phyloP scores from a whole-genome alignment of 2,329 filamentous ascomycete species.

The Arachnopeziza araneosa region DNA sequence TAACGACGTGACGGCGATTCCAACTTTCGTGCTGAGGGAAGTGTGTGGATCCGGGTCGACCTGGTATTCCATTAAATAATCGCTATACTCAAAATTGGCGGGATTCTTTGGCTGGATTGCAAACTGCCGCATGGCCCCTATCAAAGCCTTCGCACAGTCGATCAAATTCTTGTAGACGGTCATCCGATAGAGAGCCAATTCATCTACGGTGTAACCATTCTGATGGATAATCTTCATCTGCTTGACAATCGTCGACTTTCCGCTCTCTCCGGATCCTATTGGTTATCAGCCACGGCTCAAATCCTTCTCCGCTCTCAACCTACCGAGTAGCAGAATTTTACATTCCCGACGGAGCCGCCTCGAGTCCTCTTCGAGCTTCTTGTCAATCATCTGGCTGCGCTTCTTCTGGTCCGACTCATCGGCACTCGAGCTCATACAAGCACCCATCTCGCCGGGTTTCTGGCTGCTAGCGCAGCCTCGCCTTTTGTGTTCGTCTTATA shows the following conservation, averaged over 20 bases:
- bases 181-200: slow-evolving; percentile 87
- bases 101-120: slow-evolving; percentile 71
- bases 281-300: slow-evolving; percentile 17
- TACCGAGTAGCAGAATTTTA: slow-evolving; percentile 96
- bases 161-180: slow-evolving; percentile 98
- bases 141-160: slow-evolving; percentile 91
- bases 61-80: slow-evolving; percentile 80
- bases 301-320: slow-evolving; percentile 27
- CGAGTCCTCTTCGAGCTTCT: slow-evolving; percentile 88
- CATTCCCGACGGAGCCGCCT: slow-evolving; percentile 91
- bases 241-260: slow-evolving; percentile 98
- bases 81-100: slow-evolving; percentile 66
- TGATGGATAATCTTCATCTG: slow-evolving; percentile 99
- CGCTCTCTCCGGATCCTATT: slow-evolving; percentile 91
- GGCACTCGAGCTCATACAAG: slow-evolving; percentile 78
- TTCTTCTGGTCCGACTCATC: slow-evolving; percentile 93
- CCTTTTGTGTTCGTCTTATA: neutral
- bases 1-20: slow-evolving; percentile 74
- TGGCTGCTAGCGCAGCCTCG: slow-evolving; percentile 27
- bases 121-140: slow-evolving; percentile 88
- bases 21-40: slow-evolving; percentile 73
- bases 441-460: slow-evolving; percentile 62
- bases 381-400: slow-evolving; percentile 92
- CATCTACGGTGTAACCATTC: slow-evolving; percentile 92
- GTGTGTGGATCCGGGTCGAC: slow-evolving; percentile 87